These are phyloP conservation scores for Acer yangbiense DNA, from an alignment of 345 rosid genomes.

Conservation along the genomic window DNA sequence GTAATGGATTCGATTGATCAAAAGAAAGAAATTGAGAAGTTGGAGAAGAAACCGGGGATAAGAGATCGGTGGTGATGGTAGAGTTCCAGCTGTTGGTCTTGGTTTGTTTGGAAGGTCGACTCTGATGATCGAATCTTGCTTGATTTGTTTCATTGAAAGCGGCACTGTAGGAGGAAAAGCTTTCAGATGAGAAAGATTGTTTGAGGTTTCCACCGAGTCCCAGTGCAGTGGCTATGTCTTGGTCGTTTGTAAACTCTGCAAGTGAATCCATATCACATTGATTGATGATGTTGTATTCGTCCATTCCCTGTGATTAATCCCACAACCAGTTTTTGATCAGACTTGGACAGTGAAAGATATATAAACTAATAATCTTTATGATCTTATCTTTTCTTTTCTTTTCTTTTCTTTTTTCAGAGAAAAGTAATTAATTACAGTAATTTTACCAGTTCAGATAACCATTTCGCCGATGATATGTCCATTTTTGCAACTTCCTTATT, in stretches of 20 bases:
- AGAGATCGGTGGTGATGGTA: conserved; percentile 16
- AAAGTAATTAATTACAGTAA: background rate
- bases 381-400: background rate
- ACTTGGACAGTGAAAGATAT: background rate
- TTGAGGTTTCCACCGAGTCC: conserved; percentile 12
- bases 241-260: conserved; percentile 27
- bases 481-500: conserved; percentile 8
- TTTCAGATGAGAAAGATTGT: conserved; percentile 42
- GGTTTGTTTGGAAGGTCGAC: conserved; percentile 29
- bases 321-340: background rate
- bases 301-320: conserved; percentile 36
- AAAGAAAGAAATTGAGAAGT: conserved; percentile 36
- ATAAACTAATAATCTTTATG: background rate
- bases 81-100: conserved; percentile 38
- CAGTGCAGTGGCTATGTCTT: conserved; percentile 26
- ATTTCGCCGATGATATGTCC: conserved; percentile 44
- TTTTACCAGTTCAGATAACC: conserved; percentile 58
- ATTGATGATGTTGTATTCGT: conserved; percentile 44
- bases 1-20: conserved; percentile 10
- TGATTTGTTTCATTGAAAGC: conserved; percentile 25
- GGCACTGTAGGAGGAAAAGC: conserved; percentile 29
- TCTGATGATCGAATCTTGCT: conserved; percentile 8
- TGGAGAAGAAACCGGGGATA: conserved; percentile 19
- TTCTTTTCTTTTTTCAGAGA: background rate
- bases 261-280: conserved; percentile 36